Evolutionary conservation across 2,329 filamentous ascomycete genomes (phyloP), one percentile per base, ranked within the genome.

Genomic region (Hawksworthiomyces lignivorus): DNA sequence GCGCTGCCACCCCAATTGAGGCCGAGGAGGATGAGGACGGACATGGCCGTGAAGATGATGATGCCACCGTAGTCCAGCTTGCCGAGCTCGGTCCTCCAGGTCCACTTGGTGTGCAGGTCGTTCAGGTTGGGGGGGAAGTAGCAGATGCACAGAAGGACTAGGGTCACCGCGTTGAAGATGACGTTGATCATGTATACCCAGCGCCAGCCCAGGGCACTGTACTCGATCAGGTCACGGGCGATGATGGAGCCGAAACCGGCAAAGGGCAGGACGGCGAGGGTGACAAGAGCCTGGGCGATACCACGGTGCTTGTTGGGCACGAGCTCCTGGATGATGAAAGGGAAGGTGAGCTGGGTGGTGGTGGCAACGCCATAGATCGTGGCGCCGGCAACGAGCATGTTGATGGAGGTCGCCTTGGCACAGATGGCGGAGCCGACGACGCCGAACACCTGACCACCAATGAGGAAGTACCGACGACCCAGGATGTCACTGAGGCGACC

Each of bases 141-240:
- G 41, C 66, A 64, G 44, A 66, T 54, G 21, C 56, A 52, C 39
- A 62, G 68, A 4, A 68, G 56, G 3, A 58, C 50, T 1, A 67
- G 49, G 10, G 62, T 54, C 19, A 65, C 43, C 10, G 55, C 58
- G 27, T 56, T 60, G 41, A 65, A 56, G 40, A 69, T 65, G 46
- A 68, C 65, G 40, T 62, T 63, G 6, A 73, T 50, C 47, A 69
- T 71, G 51, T 68, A 74, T 36, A 55, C 62, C 65, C 68, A 70
- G 22, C 70, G 57, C 69, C 69, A 73, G 12, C 58, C 56, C 4
- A 58, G 49, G 4, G 48, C 52, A 1, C 67, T 69, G 31, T 65
- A 57, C 18, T 56, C 41, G 36, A 67, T 62, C 24, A 71, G 58
- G 3, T 56, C 54, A 9, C 62, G 56, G 4, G 67, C 67, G 41